Evolutionary conservation across 345 rosid species (phyloP).

Genomic region (Microcos paniculata): DNA sequence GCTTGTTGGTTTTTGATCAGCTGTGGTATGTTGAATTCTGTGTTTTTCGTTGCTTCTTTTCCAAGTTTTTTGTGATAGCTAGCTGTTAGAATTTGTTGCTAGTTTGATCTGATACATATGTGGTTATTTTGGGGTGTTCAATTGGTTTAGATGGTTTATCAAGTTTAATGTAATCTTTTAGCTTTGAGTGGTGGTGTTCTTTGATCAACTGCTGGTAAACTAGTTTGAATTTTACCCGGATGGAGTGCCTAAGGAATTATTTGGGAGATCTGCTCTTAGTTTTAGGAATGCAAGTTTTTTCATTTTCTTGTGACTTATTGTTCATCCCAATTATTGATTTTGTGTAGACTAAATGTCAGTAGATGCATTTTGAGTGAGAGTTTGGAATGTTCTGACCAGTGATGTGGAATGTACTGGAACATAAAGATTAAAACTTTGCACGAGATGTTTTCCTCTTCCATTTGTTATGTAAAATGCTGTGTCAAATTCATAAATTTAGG

Average conservation of each 20-base stretch:
- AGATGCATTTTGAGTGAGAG: slow-evolving; percentile 12
- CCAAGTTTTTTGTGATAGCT: slow-evolving; percentile 26
- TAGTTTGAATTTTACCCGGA: slow-evolving; percentile 7
- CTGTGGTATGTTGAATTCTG: slow-evolving; percentile 37
- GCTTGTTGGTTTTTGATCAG: slow-evolving; percentile 18
- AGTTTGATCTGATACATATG: slow-evolving; percentile 44
- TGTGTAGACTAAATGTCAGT: slow-evolving; percentile 4
- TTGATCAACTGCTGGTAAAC: slow-evolving; percentile 15
- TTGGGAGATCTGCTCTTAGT: slow-evolving; percentile 44
- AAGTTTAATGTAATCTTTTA: slow-evolving; percentile 6
- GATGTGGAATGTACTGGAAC: slow-evolving; percentile 7
- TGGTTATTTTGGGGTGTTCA: slow-evolving; percentile 10
- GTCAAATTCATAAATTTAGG: not conserved
- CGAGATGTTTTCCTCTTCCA: slow-evolving; percentile 6
- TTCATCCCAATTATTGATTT: slow-evolving; percentile 11
- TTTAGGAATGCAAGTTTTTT: slow-evolving; percentile 18
- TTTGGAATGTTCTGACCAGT: slow-evolving; percentile 9
- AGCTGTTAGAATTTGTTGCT: slow-evolving; percentile 17
- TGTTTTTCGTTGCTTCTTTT: slow-evolving; percentile 23
- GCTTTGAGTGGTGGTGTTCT: slow-evolving; percentile 5
- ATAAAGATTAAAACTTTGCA: not conserved
- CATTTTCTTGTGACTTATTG: slow-evolving; percentile 10
- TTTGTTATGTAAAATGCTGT: slow-evolving; percentile 9
- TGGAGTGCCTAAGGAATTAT: slow-evolving; percentile 3
- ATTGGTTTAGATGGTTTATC: slow-evolving; percentile 6